These are phyloP conservation scores for Annulohypoxylon truncatum DNA, from an alignment of 2,329 filamentous ascomycete species.

Conservation along the genomic window DNA sequence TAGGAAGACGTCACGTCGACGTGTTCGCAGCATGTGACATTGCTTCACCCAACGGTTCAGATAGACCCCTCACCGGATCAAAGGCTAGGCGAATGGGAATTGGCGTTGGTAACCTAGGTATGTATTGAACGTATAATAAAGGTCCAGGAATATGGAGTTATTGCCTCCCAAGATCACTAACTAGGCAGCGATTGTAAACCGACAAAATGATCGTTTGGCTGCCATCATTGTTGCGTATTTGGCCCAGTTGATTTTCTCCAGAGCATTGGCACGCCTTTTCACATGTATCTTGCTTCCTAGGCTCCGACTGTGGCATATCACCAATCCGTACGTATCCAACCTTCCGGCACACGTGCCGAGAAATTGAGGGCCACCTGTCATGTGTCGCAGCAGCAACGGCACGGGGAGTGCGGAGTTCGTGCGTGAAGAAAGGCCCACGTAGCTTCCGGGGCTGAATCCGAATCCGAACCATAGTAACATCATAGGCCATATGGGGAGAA, in stretches of 20 bases:
- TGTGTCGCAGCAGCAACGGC: not conserved
- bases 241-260: not conserved
- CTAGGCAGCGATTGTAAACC: not conserved
- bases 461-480: not conserved
- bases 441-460: not conserved
- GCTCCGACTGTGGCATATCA: not conserved
- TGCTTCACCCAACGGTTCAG: not conserved
- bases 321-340: not conserved
- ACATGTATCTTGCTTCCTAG: not conserved
- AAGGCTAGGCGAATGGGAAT: too few species aligned
- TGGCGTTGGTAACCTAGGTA: not conserved
- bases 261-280: not conserved
- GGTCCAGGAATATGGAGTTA: not conserved
- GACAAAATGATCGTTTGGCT: not conserved
- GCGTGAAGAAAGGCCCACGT: not conserved
- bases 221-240: not conserved
- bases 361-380: too few species aligned
- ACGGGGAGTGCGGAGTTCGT: not conserved
- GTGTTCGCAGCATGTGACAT: not conserved
- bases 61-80: not conserved
- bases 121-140: not conserved
- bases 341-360: not conserved
- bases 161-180: not conserved
- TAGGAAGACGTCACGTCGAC: not conserved
- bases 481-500: too few species aligned